Conservation (phyloP, 2,329 filamentous ascomycete species). For the Cyphellophora attinorum region DNA sequence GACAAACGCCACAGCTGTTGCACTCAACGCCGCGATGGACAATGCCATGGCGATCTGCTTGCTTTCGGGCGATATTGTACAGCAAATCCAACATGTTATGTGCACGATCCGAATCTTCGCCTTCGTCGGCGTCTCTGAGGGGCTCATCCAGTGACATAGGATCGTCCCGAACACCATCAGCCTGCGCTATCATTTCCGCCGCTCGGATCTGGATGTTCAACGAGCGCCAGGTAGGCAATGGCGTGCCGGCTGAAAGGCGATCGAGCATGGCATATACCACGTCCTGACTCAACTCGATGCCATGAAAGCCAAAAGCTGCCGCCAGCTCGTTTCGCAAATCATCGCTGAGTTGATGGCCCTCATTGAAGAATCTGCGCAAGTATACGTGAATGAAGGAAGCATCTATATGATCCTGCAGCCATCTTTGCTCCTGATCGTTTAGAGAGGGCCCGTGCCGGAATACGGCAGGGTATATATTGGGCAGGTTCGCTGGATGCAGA, state of each 20-base stretch:
- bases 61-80: conserved; percentile 89
- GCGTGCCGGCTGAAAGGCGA: background rate
- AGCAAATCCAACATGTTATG: conserved; percentile 78
- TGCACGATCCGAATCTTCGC: conserved; percentile 36
- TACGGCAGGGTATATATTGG: too few species aligned
- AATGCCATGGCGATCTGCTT: conserved; percentile 77
- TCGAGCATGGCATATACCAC: background rate
- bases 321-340: too few species aligned
- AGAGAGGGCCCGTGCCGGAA: too few species aligned
- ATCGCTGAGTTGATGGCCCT: too few species aligned
- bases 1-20: conserved; percentile 76
- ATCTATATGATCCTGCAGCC: too few species aligned
- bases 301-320: too few species aligned
- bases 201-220: background rate
- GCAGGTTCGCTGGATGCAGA: too few species aligned
- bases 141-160: conserved; percentile 20
- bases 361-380: too few species aligned
- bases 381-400: too few species aligned
- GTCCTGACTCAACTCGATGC: background rate
- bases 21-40: conserved; percentile 89
- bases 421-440: too few species aligned
- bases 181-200: conserved; percentile 2
- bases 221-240: background rate
- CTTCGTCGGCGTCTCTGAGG: conserved; percentile 33
- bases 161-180: conserved; percentile 8